Evolutionary conservation across 305 asterid species (phyloP), one percentile per base, ranked within the genome.

Genomic region (Caryopteris hybrid): DNA sequence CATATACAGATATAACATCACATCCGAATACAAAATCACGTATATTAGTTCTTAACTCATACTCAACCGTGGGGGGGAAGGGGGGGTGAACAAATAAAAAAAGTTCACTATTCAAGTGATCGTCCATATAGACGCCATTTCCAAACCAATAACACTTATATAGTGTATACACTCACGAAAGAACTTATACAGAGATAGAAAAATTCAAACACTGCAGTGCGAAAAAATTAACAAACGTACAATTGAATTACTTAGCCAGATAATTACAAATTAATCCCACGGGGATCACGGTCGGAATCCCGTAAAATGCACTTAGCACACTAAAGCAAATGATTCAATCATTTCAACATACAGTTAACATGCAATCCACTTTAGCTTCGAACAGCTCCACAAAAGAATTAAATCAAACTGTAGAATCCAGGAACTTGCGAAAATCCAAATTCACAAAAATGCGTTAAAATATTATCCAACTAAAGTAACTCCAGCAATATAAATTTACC

Each of bases 321-420:
- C 23, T 33, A 0, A 17, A 54, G 69, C 66, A 69, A 17, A 25
- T 33, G 5, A 54, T 55, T 42, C 66, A 70, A 61, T 66, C 71
- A 64, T 62, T 77, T 61, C 54, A 60, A 29, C 72, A 64, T 2
- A 77, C 74, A 71, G 55, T 36, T 55, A 65, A 42, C 75, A 31
- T 34, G 81, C 53, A 58, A 31, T 31, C 69, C 46, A 48, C 52
- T 42, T 25, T 41, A 56, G 59, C 69, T 72, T 33, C 34, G 54
- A 55, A 27, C 27, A 48, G 29, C 74, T 68, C 61, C 78, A 63
- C 23, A 23, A 25, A 61, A 14, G 11, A 57, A 36, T 31, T 3
- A 54, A 66, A 64, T 31, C 47, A 20, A 72, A 39, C 16, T n/a
- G 20, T 17, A n/a, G 39, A 58, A 23, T 16, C 54, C 52, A 64